A percentile compares a stretch with the other conserved stretches of the same genome.
These are phyloP conservation scores for Diplotaxis tenuifolia DNA, from an alignment of 345 rosid species.

Conservation along the genomic window DNA sequence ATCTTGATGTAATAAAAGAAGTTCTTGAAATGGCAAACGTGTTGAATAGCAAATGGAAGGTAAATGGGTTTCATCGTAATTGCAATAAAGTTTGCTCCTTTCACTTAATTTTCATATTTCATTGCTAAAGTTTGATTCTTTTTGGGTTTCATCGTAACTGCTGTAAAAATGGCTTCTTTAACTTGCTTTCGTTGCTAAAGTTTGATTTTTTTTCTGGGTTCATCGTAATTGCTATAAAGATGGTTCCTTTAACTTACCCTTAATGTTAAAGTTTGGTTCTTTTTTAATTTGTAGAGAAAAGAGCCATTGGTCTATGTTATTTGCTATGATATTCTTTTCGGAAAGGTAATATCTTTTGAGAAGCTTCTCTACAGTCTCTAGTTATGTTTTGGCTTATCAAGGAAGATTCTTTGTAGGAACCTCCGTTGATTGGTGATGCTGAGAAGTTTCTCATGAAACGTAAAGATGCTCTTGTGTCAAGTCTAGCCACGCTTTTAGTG, in stretches of 20 bases:
- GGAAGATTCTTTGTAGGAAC: slow-evolving; percentile 44
- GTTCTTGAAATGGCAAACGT: slow-evolving; percentile 57
- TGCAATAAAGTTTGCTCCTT: neutral
- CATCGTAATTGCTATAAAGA: neutral
- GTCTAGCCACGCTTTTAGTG: slow-evolving; percentile 62
- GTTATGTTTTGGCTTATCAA: slow-evolving; percentile 5
- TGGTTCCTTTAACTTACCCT: neutral
- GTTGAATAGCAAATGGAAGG: slow-evolving; percentile 81
- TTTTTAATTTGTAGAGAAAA: slow-evolving; percentile 56
- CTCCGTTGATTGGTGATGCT: slow-evolving; percentile 60
- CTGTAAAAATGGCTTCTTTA: neutral
- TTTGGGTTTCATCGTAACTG: neutral
- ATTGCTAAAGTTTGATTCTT: neutral
- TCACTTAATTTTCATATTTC: slow-evolving; percentile 2
- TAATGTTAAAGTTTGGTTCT: neutral
- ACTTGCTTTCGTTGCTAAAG: neutral
- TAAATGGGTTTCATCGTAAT: slow-evolving; percentile 21
- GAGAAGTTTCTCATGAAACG: slow-evolving; percentile 66
- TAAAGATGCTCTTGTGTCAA: slow-evolving; percentile 52
- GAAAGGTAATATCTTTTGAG: slow-evolving; percentile 49
- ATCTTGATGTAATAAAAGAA: slow-evolving; percentile 61
- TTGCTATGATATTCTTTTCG: slow-evolving; percentile 74
- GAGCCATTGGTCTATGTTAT: slow-evolving; percentile 64
- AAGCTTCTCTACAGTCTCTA: neutral
- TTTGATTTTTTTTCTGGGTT: neutral